Base-by-base conservation (phyloP, 2,329 filamentous ascomycete genomes). In the Rachicladosporium sp. region DNA sequence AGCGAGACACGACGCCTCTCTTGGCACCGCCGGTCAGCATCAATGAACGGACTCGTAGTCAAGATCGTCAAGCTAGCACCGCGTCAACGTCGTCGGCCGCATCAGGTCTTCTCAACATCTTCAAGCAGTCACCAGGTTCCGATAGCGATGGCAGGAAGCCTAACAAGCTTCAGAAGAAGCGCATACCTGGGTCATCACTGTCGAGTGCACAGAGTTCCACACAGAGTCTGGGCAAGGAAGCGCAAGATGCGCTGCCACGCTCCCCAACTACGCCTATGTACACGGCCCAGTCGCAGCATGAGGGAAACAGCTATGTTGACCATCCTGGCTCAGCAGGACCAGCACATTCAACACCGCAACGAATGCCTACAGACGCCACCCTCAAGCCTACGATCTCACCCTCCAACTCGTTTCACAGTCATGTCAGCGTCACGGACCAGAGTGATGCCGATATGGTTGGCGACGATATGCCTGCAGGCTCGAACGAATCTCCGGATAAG, bases 111-210 rank as follows among this genome's bases (percentile, higher is more conserved):
- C 70, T 81, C 37, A 75, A 67, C 51, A 65, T 93, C 30, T 82
- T 93, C 53, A 73, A 82, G 52, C 73, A 80, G 47, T 80, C 82
- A 2, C 76, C 80, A 1, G 70, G 71, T 10, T 69, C 65, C 19
- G 61, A 66, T n/a, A 55, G 54, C 6, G 60, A 66, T 9, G 56
- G 55, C 5, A 75, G 83, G 34, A 81, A 80, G 56, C 85, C 87
- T 0, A 95, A 94, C 54, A 94, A 95, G 61, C 67, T 98, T 37
- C 82, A 81, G 60, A 96, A 96, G 68, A 94, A 85, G 61, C 72
- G 79, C n/a, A 67, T 82, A 40, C 80, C 83, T 0, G 80, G 78
- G 32, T 85, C 83, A 53, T 64, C 82, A 13, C 88, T 86, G 50
- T 80, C 80, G 12, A 95, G 89, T 56, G 88, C 89, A 0, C 87